These are phyloP conservation scores for Microbotryomycetes sp. DNA, from an alignment of 1,284 basidiomycete species.

Conservation along the genomic window DNA sequence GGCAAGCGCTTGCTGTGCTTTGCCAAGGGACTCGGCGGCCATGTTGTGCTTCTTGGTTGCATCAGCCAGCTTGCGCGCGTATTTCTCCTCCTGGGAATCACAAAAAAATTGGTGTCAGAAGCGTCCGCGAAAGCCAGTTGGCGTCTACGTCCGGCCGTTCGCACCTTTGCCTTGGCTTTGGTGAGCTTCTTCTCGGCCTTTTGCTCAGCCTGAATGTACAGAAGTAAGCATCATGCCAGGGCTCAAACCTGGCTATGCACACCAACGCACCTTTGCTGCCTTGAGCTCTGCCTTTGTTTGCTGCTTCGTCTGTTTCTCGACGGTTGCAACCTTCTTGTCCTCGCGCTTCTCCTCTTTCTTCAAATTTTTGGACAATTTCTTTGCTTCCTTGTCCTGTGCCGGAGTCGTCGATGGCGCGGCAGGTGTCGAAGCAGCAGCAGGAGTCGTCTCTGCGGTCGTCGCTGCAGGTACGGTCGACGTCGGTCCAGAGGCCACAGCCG, in stretches of 20 bases:
- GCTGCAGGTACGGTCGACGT: background rate
- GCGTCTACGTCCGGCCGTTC: too few relatives aligned
- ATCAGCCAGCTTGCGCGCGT: background rate
- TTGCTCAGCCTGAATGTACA: constrained; percentile 6
- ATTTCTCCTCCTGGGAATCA: background rate
- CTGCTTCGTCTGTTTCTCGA: background rate
- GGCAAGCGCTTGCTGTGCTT: constrained; percentile 13
- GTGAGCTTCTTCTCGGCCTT: constrained; percentile 22
- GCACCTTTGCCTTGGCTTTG: constrained; percentile 4
- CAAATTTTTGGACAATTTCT: constrained; percentile 9
- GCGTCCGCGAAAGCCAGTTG: too few relatives aligned
- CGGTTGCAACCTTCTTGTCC: constrained; percentile 1
- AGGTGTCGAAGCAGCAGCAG: background rate
- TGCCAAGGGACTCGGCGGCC: constrained; percentile 6
- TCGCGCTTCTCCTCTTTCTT: constrained; percentile 20
- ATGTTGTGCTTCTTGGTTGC: constrained; percentile 19
- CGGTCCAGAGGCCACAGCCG: background rate
- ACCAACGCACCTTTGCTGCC: constrained; percentile 15
- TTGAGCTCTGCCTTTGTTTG: constrained; percentile 20
- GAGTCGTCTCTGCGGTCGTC: background rate
- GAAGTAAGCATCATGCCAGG: background rate
- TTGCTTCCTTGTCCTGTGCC: constrained; percentile 21
- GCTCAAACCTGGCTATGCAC: background rate
- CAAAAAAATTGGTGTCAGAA: background rate
- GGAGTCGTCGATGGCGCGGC: background rate